Percentiles rank a stretch among this genome's conserved stretches.
phyloP scores from a whole-genome alignment of 139 green algal genomes.

The Raphidocelis subcapitata region DNA sequence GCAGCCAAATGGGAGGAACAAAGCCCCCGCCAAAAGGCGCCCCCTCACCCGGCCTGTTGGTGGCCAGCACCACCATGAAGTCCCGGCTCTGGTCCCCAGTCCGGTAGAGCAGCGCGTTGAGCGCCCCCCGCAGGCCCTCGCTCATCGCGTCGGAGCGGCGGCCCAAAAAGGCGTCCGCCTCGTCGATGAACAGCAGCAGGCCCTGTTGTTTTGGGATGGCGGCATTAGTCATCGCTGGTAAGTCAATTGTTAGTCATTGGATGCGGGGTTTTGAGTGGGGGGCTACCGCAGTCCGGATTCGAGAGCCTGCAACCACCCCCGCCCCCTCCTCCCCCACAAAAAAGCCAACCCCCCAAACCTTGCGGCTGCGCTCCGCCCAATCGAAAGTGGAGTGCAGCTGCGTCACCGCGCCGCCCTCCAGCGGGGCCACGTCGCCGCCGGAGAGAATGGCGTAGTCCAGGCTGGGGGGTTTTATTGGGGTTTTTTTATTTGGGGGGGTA shows the following conservation, averaged over 20 bases:
- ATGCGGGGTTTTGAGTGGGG: no score
- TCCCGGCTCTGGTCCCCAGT: conserved; percentile 72
- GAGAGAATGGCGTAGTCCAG: conserved; percentile 99
- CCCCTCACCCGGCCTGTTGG: conserved; percentile 82
- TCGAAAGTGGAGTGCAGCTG: conserved; percentile 98
- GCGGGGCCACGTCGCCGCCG: conserved; percentile 93
- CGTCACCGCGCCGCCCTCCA: conserved; percentile 86
- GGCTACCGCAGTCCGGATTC: no score
- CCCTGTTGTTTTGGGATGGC: conserved; percentile 50
- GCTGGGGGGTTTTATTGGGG: no score
- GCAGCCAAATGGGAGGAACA: no score
- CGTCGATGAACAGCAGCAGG: conserved; percentile 96
- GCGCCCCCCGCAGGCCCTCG: conserved; percentile 85
- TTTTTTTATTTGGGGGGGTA: no score
- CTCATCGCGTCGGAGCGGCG: conserved; percentile 80
- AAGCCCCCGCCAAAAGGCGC: no score
- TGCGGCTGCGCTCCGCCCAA: conserved; percentile 84
- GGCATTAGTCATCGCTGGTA: no score
- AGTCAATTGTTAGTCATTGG: no score
- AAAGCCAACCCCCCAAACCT: not conserved
- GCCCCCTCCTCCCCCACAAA: no score
- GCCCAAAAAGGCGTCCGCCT: conserved; percentile 96
- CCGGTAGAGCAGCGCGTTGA: conserved; percentile 94
- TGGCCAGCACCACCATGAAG: conserved; percentile 91
- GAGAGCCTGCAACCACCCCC: no score